Percentiles rank a stretch among this genome's conserved stretches.
These are phyloP conservation scores for Blastocystis hominis DNA, from an alignment of 352 stramenopile species.

Conservation along the genomic window DNA sequence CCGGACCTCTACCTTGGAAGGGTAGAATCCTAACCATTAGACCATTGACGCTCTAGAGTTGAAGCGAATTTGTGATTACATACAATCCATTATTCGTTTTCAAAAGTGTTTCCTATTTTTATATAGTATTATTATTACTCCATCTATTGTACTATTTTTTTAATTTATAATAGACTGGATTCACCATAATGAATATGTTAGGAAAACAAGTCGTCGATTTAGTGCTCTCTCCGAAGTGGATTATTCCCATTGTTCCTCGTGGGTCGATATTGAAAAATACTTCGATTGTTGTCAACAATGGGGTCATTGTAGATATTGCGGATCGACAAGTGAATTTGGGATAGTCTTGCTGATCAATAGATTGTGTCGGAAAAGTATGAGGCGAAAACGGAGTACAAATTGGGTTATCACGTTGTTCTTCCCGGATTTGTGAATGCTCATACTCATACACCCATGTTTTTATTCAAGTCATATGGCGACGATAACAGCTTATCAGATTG, in stretches of 20 bases:
- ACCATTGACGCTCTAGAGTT: too few relatives aligned
- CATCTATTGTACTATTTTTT: neutral
- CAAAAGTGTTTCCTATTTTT: too few relatives aligned
- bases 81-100: too few relatives aligned
- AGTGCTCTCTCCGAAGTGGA: slow-evolving; percentile 69
- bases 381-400: slow-evolving; percentile 63
- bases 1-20: too few relatives aligned
- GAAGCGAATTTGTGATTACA: too few relatives aligned
- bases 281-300: slow-evolving; percentile 68
- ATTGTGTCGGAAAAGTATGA: slow-evolving; percentile 66
- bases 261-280: slow-evolving; percentile 69
- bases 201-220: slow-evolving; percentile 65
- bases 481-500: slow-evolving; percentile 74
- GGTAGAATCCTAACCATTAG: too few relatives aligned
- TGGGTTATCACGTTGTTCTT: slow-evolving; percentile 70
- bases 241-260: slow-evolving; percentile 72
- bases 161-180: neutral
- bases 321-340: slow-evolving; percentile 57
- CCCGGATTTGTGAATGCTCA: slow-evolving; percentile 76
- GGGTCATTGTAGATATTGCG: slow-evolving; percentile 72
- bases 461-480: slow-evolving; percentile 72
- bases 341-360: slow-evolving; percentile 41
- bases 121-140: neutral
- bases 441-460: slow-evolving; percentile 74
- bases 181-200: too few relatives aligned